Conservation (phyloP, 345 rosid genomes). For the Euphorbia peplus region DNA sequence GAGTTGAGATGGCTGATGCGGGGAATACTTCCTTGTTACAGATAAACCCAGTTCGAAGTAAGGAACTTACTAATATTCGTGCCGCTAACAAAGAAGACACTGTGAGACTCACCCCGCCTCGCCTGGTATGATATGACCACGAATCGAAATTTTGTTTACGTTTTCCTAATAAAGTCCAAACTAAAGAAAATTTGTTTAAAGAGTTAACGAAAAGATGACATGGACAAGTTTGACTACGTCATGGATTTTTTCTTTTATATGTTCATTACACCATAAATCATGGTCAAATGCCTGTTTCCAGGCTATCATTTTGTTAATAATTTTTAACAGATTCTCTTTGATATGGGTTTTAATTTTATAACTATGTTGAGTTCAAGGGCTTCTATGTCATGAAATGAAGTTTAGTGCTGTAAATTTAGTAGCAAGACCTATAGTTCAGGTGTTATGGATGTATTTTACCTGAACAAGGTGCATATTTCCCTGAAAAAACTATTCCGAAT, state of each 20-base stretch:
- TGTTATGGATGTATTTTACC: too few species aligned
- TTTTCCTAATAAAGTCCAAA: not conserved
- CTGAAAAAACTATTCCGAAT: not conserved
- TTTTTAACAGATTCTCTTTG: not conserved
- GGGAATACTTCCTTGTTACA: constrained; percentile 25
- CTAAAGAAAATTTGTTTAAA: not conserved
- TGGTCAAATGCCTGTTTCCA: too few species aligned
- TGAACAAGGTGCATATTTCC: too few species aligned
- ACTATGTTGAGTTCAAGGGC: too few species aligned
- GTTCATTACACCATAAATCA: too few species aligned
- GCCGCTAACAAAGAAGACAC: constrained; percentile 83
- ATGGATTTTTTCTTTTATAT: too few species aligned
- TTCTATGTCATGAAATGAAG: too few species aligned
- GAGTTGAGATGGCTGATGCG: constrained; percentile 23
- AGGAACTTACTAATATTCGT: constrained; percentile 81
- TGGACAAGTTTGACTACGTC: too few species aligned
- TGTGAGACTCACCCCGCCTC: constrained; percentile 91
- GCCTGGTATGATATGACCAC: constrained; percentile 48
- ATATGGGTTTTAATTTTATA: not conserved
- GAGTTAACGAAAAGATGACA: too few species aligned
- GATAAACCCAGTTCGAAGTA: constrained; percentile 85
- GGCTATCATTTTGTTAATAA: too few species aligned
- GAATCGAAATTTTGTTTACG: not conserved
- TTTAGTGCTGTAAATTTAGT: too few species aligned
- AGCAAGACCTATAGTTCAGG: too few species aligned